Base-by-base conservation (phyloP, 129 eudicot species). In the Centaurea solstitialis region DNA sequence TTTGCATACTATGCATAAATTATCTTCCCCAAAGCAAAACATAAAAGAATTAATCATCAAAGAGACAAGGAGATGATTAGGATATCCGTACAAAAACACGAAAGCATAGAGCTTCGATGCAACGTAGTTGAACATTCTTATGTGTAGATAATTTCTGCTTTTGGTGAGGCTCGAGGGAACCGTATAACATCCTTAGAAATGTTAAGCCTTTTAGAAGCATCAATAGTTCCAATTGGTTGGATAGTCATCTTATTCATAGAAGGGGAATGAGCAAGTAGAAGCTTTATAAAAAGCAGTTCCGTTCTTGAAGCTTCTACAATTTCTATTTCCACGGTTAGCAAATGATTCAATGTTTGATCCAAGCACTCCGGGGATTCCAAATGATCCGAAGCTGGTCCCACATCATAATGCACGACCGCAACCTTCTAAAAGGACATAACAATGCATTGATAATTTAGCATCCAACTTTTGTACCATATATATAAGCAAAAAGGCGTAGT, bases 201-300 rank as follows among this genome's bases (percentile, higher is more conserved):
- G 15, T 30, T 18, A 10, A 65, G 28, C 26, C 26, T 0, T 65
- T 65, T 17, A 65, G 17, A 3, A 4, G 21, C 26, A 24, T 68
- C 73, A 24, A 15, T 9, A 0, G 1, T 37, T 2, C 9, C 15
- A 4, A 7, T 18, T 9, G 59, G 26, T 23, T 53, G 15, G 23
- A 75, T 33, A 15, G 79, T 11, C 23, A 75, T 18, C 68, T 1
- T 7, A 15, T 75, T 45, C 28, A 74, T 67, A 15, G 37, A 43
- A 10, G 78, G 78, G 66, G 78, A 45, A 30, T 57, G 40, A 12
- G 40, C 79, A 53, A 75, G 69, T 50, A 57, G n/a, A 75, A 75
- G 69, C 37, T 4, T 4, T 33, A 33, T 33, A 33, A 33, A 4
- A 33, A 33, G 37, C 4, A 33, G 1, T 33, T 33, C 5, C 37